Percentiles rank a stretch among this genome's conserved stretches.
Evolutionary conservation across 2,329 filamentous ascomycete genomes (phyloP).

Genomic region (Tolypocladium endophyticum): DNA sequence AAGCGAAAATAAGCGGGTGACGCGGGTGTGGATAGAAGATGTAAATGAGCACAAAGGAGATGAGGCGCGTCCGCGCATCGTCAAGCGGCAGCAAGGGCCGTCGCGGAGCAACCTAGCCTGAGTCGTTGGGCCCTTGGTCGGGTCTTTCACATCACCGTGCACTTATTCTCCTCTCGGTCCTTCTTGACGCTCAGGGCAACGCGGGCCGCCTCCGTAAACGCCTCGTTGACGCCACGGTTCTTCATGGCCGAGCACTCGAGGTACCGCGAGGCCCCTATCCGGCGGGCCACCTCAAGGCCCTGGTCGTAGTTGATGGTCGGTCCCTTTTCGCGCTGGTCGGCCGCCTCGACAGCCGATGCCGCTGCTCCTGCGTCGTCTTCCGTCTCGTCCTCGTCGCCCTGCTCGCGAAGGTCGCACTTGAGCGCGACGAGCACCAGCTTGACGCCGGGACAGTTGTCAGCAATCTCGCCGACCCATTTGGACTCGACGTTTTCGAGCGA

Average conservation of each 20-base stretch:
- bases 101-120: background rate
- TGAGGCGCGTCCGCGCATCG: background rate
- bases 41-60: background rate
- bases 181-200: constrained; percentile 72
- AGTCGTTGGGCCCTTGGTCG: background rate
- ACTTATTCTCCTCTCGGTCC: constrained; percentile 52
- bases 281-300: constrained; percentile 80
- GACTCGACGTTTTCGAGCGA: constrained; percentile 97
- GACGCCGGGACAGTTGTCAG: constrained; percentile 92
- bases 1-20: background rate
- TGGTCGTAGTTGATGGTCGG: constrained; percentile 83
- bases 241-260: constrained; percentile 98
- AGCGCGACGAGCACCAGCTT: constrained; percentile 91
- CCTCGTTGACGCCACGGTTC: constrained; percentile 96
- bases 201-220: constrained; percentile 93
- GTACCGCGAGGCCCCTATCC: constrained; percentile 87
- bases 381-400: constrained; percentile 61
- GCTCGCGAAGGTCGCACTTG: constrained; percentile 91
- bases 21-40: background rate
- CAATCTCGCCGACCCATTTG: constrained; percentile 97
- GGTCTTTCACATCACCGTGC: constrained; percentile 43
- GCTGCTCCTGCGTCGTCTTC: constrained; percentile 30
- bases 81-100: background rate
- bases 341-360: constrained; percentile 6
- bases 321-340: constrained; percentile 45